Evolutionary conservation across 2,329 filamentous ascomycete genomes (phyloP).

Genomic region (Fusarium sp.): DNA sequence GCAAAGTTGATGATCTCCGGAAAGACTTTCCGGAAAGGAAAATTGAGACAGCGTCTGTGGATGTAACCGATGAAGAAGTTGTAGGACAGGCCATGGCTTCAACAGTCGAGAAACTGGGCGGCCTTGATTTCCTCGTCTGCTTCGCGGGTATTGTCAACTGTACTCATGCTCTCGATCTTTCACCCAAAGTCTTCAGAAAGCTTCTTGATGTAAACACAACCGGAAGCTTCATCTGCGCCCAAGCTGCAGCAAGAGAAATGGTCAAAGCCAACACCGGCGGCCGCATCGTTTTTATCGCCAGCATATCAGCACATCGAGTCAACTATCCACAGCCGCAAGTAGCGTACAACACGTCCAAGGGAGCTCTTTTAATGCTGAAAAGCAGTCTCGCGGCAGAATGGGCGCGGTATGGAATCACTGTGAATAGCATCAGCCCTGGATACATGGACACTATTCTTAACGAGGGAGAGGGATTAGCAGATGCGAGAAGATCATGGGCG

Average conservation of each 20-base stretch:
- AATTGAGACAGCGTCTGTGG: neutral
- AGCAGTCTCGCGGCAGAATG: slow-evolving; percentile 67
- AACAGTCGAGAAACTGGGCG: slow-evolving; percentile 1
- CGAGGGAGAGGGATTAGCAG: slow-evolving; percentile 62
- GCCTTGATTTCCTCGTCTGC: slow-evolving; percentile 8
- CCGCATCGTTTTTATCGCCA: slow-evolving; percentile 73
- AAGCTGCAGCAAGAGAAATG: slow-evolving; percentile 69
- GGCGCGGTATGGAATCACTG: slow-evolving; percentile 74
- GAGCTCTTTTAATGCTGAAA: slow-evolving; percentile 71
- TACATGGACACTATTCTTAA: slow-evolving; percentile 84
- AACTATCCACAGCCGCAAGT: slow-evolving; percentile 79
- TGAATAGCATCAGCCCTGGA: slow-evolving; percentile 76
- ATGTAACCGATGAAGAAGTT: slow-evolving; percentile 9
- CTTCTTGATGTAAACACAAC: slow-evolving; percentile 78
- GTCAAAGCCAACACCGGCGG: slow-evolving; percentile 62
- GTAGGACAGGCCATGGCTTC: neutral
- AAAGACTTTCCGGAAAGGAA: neutral
- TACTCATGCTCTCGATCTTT: slow-evolving; percentile 68
- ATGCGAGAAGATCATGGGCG: slow-evolving; percentile 62
- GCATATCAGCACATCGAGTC: slow-evolving; percentile 73
- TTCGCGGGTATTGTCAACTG: slow-evolving; percentile 67
- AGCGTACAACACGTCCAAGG: slow-evolving; percentile 79
- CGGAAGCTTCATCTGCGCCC: slow-evolving; percentile 75
- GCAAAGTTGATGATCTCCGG: neutral
- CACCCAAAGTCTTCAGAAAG: slow-evolving; percentile 67